These are phyloP conservation scores for Pyrenopolyporus hunteri DNA, from an alignment of 495 filamentous ascomycete genomes.

Conservation along the genomic window DNA sequence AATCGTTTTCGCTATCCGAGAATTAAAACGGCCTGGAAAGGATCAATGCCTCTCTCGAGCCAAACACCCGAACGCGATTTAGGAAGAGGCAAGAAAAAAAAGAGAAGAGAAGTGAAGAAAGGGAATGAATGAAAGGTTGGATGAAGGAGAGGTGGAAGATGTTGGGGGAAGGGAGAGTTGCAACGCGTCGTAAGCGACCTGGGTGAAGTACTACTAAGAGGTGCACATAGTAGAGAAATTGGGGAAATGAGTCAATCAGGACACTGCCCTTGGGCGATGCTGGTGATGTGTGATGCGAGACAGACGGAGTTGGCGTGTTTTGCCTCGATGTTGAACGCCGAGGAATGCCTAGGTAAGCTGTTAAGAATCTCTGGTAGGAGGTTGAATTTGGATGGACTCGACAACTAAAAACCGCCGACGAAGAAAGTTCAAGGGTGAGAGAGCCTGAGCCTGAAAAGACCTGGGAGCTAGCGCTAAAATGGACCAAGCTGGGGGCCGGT, in stretches of 20 bases:
- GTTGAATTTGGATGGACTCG: constrained; percentile 14
- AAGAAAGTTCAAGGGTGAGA: constrained; percentile 20
- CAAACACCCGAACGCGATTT: background rate
- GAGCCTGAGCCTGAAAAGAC: background rate
- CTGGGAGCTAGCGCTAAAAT: constrained; percentile 9
- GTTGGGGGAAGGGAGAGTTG: too few relatives aligned
- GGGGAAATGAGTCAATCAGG: constrained; percentile 2
- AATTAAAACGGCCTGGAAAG: constrained; percentile 1
- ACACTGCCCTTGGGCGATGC: background rate
- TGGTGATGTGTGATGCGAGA: constrained; percentile 5
- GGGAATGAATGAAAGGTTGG: background rate
- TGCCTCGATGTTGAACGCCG: constrained; percentile 14
- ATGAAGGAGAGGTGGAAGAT: background rate
- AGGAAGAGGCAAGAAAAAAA: constrained; percentile 4
- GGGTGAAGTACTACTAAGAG: constrained; percentile 14
- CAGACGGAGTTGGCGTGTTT: background rate
- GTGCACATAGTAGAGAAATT: constrained; percentile 25
- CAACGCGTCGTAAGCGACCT: constrained; percentile 34
- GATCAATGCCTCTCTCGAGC: background rate
- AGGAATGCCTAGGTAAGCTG: constrained; percentile 2
- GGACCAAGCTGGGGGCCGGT: constrained; percentile 14
- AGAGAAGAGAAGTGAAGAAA: constrained; percentile 14
- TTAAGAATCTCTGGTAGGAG: background rate
- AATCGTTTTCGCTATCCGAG: background rate
- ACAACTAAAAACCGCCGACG: constrained; percentile 23